Conservation (phyloP, 2,329 filamentous ascomycete genomes). For the Blastomyces parvus region DNA sequence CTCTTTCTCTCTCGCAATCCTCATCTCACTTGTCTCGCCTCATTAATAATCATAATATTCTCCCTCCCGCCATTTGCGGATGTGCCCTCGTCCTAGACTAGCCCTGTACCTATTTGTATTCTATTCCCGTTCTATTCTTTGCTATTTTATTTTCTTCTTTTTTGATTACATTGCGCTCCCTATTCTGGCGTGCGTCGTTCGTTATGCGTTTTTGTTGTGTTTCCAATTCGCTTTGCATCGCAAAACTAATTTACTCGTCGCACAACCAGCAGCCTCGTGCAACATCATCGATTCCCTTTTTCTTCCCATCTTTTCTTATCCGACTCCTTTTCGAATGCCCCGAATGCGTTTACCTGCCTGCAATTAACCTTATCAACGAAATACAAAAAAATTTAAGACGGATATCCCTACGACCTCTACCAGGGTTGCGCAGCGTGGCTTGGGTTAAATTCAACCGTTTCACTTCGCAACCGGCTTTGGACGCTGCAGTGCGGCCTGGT, state of each 20-base stretch:
- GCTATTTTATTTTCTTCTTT: not conserved
- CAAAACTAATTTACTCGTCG: not conserved
- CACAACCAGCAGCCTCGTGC: conserved; percentile 6
- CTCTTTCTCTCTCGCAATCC: not conserved
- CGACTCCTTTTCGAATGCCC: conserved; percentile 11
- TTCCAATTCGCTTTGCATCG: not conserved
- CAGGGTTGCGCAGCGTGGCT: conserved; percentile 1
- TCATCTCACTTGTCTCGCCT: too few species aligned
- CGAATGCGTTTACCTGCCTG: conserved; percentile 4
- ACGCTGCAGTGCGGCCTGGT: not conserved
- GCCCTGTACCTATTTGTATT: too few species aligned
- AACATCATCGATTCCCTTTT: conserved; percentile 22
- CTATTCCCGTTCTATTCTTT: not conserved
- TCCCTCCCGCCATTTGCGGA: conserved; percentile 7
- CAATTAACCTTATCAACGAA: conserved; percentile 9
- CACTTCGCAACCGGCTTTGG: conserved; percentile 2
- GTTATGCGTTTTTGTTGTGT: not conserved
- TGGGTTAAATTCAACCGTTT: conserved; percentile 1
- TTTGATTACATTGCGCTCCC: not conserved
- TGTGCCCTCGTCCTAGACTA: not conserved
- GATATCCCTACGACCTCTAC: not conserved
- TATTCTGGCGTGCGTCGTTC: not conserved
- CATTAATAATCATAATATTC: not conserved
- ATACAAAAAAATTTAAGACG: not conserved
- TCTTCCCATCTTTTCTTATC: conserved; percentile 29